Percentiles rank a stretch among this genome's conserved stretches.
These are phyloP conservation scores for Aspergillus flavus DNA, from an alignment of 2,329 filamentous ascomycete genomes.

Conservation along the genomic window DNA sequence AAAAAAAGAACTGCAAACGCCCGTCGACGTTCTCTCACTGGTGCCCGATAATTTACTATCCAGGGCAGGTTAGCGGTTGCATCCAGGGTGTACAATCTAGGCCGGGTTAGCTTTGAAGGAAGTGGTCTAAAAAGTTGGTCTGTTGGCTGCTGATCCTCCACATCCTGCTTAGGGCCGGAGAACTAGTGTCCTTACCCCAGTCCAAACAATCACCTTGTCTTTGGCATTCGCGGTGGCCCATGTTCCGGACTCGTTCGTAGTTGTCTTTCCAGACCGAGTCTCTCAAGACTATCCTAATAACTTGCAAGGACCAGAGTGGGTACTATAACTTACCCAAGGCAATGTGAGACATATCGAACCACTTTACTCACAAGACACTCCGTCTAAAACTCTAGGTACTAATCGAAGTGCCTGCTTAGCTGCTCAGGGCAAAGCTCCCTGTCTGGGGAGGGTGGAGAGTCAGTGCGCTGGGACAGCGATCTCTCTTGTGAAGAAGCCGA, in stretches of 20 bases:
- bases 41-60: neutral
- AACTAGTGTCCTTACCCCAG: neutral
- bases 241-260: neutral
- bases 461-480: neutral
- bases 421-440: neutral
- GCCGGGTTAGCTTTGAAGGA: neutral
- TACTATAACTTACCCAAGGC: neutral
- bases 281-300: neutral
- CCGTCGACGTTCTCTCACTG: neutral
- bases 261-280: neutral
- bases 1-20: neutral
- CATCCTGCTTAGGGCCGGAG: neutral
- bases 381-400: neutral
- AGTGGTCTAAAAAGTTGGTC: neutral
- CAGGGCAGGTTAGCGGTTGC: neutral
- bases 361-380: neutral
- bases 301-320: neutral
- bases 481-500: neutral
- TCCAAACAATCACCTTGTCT: neutral
- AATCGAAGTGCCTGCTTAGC: neutral
- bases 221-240: neutral
- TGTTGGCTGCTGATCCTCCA: neutral
- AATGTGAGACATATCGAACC: neutral
- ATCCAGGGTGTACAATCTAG: neutral
- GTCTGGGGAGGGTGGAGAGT: neutral